A percentile compares a stretch with the other conserved stretches of the same genome.
Conservation (phyloP, 768 basidiomycete species). For the Pleurotus pulmonarius region DNA sequence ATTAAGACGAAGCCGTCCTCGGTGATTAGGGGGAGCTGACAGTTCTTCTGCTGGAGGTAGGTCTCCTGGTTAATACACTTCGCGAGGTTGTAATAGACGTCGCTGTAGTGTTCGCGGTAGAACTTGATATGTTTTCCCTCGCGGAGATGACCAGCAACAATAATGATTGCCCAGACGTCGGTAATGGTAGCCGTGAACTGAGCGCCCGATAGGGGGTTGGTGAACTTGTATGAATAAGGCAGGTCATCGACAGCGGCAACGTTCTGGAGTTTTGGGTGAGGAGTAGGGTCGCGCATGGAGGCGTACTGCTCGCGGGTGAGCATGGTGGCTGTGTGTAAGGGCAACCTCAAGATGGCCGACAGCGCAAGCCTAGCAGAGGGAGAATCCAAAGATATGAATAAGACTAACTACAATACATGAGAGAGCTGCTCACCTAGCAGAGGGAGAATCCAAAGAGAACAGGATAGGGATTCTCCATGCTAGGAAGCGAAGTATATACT, state of each 20-base stretch:
- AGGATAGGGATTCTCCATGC: too few relatives aligned
- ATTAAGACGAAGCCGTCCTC: background rate
- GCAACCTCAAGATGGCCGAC: too few relatives aligned
- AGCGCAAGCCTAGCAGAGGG: too few relatives aligned
- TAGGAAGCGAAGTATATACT: too few relatives aligned
- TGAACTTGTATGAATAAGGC: background rate
- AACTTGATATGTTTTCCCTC: background rate
- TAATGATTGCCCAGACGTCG: background rate
- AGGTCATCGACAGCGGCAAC: background rate
- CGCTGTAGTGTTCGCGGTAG: background rate
- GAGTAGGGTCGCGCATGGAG: background rate
- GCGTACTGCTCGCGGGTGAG: background rate
- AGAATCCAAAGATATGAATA: too few relatives aligned
- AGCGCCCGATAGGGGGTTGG: background rate
- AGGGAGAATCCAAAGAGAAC: too few relatives aligned
- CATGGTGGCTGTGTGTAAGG: background rate
- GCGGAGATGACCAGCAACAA: background rate
- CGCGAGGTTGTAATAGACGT: background rate
- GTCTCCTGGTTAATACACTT: background rate
- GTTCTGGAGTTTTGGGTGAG: background rate
- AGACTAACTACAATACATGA: too few relatives aligned
- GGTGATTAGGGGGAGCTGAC: background rate
- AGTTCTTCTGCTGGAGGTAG: background rate
- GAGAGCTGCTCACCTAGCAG: too few relatives aligned
- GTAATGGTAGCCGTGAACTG: background rate